Evolutionary conservation across 495 filamentous ascomycete species (phyloP), one percentile per base, ranked within the genome.

Genomic region (Neurospora sp.): DNA sequence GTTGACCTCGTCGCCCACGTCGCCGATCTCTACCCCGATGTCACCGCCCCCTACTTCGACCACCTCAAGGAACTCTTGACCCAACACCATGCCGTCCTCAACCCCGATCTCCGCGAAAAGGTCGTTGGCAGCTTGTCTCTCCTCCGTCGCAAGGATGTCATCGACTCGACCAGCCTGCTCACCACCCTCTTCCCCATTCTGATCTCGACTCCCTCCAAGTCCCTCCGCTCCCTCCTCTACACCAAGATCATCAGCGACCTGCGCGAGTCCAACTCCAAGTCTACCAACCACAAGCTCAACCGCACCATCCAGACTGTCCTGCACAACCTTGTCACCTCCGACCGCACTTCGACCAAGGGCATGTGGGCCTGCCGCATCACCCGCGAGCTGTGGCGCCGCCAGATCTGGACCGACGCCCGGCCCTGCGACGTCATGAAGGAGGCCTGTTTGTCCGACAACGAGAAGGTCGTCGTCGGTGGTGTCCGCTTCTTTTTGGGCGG

Each of bases 381-480:
- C 4, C 80, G 82, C 37, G 82, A 84, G 76, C 77, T 84, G 69
- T 84, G 82, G 82, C 80, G 79, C 76, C 79, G 82, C 62, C 82
- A 83, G 73, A 76, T 84, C 18, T 83, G 81, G 81, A 79, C 78
- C 44, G 80, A 82, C 85, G 94, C 70, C 90, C 95, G 93, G 79
- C 89, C 96, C 1, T 94, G 96, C 62, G 93, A 96, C 78, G 90
- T 97, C 66, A 98, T 98, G 94, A 96, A 96, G 84, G 92, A 96
- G 82, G 93, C 94, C 0, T 88, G 88, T 71, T 81, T 97, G 74
- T 87, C 91, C 3, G 90, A 95, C 41, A 95, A 97, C 75, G 91
- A 93, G 74, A 98, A 98, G 83, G 93, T 98, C 20, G 89, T 96
- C 44, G 82, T 90, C 18, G 94, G 94, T 9, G 94, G 93, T 41